Conservation (phyloP, 108 stramenopile genomes). For the Epipyxis sp. region DNA sequence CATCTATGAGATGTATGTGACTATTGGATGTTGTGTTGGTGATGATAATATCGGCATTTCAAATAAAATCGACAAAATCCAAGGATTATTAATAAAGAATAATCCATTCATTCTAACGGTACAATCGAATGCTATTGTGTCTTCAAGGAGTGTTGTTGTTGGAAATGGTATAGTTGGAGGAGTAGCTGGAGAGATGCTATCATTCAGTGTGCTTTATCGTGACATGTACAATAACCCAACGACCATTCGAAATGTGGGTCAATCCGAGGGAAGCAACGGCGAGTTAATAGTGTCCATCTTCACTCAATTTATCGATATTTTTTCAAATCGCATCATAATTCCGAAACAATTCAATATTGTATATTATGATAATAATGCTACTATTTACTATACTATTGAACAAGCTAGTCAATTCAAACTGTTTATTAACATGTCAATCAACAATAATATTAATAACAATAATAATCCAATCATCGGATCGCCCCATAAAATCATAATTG, state of each 20-base stretch:
- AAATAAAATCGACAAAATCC: not conserved
- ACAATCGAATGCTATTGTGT: not conserved
- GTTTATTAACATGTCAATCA: too few species aligned
- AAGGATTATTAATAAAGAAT: not conserved
- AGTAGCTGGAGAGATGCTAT: not conserved
- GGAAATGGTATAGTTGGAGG: slow-evolving; percentile 22
- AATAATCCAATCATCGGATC: not conserved
- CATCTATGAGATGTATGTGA: slow-evolving; percentile 21
- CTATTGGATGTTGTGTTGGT: slow-evolving; percentile 16
- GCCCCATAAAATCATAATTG: not conserved
- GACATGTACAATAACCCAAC: slow-evolving; percentile 27
- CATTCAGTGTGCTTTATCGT: not conserved
- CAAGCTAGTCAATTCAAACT: not conserved
- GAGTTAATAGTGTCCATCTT: not conserved
- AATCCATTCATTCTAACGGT: slow-evolving; percentile 2
- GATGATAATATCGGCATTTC: not conserved
- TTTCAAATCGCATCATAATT: not conserved
- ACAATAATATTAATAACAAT: too few species aligned
- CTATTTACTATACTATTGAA: not conserved
- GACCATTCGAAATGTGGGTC: not conserved
- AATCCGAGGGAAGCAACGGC: not conserved
- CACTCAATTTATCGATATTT: not conserved
- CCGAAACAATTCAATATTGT: not conserved
- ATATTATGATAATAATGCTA: not conserved
- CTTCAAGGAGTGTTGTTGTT: not conserved